Evolutionary conservation across 2,329 filamentous ascomycete genomes (phyloP).

Genomic region (Fusarium sororula): DNA sequence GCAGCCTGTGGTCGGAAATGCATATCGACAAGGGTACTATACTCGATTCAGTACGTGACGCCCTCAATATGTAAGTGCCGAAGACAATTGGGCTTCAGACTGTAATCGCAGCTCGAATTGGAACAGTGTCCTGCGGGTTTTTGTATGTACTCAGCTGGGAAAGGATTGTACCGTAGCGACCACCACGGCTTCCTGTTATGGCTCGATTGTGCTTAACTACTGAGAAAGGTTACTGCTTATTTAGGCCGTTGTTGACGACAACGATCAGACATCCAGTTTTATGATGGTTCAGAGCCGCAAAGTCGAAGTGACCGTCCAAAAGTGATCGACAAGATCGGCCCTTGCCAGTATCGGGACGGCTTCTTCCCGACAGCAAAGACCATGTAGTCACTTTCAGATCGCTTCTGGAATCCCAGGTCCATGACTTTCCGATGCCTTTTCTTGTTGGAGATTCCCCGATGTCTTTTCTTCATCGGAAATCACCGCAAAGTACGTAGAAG

Average conservation of each 20-base stretch:
- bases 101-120: slow-evolving; percentile 28
- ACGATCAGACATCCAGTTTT: slow-evolving; percentile 1
- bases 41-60: slow-evolving; percentile 21
- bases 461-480: neutral
- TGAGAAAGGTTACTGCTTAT: slow-evolving; percentile 2
- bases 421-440: neutral
- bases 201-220: neutral
- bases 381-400: slow-evolving; percentile 21
- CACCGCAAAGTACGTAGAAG: neutral
- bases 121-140: slow-evolving; percentile 19
- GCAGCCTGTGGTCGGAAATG: neutral
- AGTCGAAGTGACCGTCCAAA: slow-evolving; percentile 11
- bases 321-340: slow-evolving; percentile 43
- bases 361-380: slow-evolving; percentile 29
- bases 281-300: slow-evolving; percentile 36
- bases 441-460: neutral
- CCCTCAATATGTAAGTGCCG: slow-evolving; percentile 25
- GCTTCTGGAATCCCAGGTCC: slow-evolving; percentile 9
- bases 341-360: slow-evolving; percentile 38
- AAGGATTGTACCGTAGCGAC: slow-evolving; percentile 3
- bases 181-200: slow-evolving; percentile 17
- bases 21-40: slow-evolving; percentile 9
- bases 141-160: slow-evolving; percentile 21
- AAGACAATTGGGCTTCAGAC: slow-evolving; percentile 6
- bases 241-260: slow-evolving; percentile 2